phyloP scores from a whole-genome alignment of 2,329 filamentous ascomycete genomes.

The Gremmenia infestans region DNA sequence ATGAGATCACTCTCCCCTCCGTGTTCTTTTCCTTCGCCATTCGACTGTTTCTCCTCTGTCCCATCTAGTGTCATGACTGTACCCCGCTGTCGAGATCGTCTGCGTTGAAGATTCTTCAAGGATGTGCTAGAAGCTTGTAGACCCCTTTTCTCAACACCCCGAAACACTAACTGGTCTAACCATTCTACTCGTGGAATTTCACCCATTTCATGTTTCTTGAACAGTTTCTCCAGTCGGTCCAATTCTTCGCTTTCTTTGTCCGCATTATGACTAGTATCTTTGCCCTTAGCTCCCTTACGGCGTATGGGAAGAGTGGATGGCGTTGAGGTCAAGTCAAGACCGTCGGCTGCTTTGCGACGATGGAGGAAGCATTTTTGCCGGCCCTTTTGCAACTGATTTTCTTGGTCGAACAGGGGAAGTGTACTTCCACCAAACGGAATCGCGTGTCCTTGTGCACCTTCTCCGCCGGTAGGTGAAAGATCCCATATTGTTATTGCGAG shows the following conservation, averaged over 20 bases:
- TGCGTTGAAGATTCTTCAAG: conserved; percentile 51
- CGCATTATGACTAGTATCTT: conserved; percentile 41
- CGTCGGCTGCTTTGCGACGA: conserved; percentile 78
- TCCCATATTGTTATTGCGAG: conserved; percentile 96
- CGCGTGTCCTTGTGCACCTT: conserved; percentile 66
- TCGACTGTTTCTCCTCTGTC: conserved; percentile 22
- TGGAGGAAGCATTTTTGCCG: conserved; percentile 87
- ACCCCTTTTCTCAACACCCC: conserved; percentile 76
- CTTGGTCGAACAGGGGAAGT: conserved; percentile 82
- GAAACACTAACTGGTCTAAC: conserved; percentile 92
- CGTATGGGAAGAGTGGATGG: conserved; percentile 59
- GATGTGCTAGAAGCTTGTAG: conserved; percentile 59
- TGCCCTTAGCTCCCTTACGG: conserved; percentile 45
- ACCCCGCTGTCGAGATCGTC: conserved; percentile 32
- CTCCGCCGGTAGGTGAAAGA: conserved; percentile 71
- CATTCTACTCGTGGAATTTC: conserved; percentile 91
- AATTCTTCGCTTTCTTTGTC: conserved; percentile 77
- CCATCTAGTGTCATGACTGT: conserved; percentile 33
- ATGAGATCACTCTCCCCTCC: conserved; percentile 29
- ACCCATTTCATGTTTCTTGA: conserved; percentile 98
- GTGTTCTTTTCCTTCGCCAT: conserved; percentile 37
- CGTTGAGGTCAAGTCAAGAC: conserved; percentile 73
- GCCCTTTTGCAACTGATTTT: conserved; percentile 87
- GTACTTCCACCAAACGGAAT: conserved; percentile 95
- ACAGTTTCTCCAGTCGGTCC: conserved; percentile 79